Evolutionary conservation across 768 basidiomycete species (phyloP), one percentile per base, ranked within the genome.

Genomic region (Amanita polypyramis): DNA sequence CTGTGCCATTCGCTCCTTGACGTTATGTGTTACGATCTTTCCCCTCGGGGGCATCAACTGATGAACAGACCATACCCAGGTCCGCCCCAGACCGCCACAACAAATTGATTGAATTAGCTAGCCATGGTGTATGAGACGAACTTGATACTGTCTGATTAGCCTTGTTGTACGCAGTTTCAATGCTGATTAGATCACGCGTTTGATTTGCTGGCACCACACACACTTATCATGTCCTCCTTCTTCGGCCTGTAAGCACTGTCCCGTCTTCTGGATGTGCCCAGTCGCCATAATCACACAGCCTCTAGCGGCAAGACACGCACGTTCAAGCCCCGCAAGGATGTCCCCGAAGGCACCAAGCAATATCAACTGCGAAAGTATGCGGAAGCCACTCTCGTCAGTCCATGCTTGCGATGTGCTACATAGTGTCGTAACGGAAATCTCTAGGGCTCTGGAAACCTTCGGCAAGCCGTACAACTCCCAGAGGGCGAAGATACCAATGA

Each of bases 361-460:
- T 97, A 94, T 63, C 95, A 98, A 68, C 72, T 99, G 54, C 82
- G 96, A 65, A 97, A 97, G 73, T 98, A 94, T 60, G 92, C 92
- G 6, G 92, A 93, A 61, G 91, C 91, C n/a, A 95, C 93, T 23
- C 68, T 94, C 62, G 92, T 88, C 64, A 60, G 74, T 52, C 51
- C 39, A 45, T 41, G 21, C 35, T n/a, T n/a, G 37, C 40, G 10
- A 19, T 14, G 49, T 49, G 30, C 29, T 17, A 32, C 10, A 27
- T n/a, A 20, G 11, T 33, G 6, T 11, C 35, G 12, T 7, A 0
- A 23, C 30, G 21, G 21, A 12, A 17, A 10, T 17, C 11, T 40
- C 40, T 55, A 95, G 93, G 93, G 95, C 39, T 97, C 94, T 7
- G 96, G 96, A 5, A 98, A 98, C 68, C 69, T 99, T 52, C 74